Percentiles rank a stretch among this genome's conserved stretches.
Evolutionary conservation across 2,329 filamentous ascomycete genomes (phyloP).

Genomic region (Neopestalotiopsis rosae): DNA sequence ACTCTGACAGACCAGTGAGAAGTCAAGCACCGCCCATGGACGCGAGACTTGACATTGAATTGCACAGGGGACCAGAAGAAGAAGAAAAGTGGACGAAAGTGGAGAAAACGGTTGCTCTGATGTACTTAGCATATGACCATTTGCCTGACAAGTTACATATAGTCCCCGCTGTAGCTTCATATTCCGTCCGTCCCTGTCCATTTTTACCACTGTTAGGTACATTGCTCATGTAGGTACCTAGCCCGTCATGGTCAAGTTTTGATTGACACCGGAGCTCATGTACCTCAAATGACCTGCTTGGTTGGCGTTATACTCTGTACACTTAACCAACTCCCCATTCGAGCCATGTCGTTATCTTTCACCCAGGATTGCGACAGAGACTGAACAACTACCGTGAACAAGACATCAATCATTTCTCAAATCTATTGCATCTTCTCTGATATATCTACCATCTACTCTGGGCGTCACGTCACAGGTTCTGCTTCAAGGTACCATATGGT

Average conservation of each 20-base stretch:
- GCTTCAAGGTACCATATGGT: background rate
- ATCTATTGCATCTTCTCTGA: too few species aligned
- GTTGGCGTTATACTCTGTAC: background rate
- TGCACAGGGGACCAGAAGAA: background rate
- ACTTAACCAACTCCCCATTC: background rate
- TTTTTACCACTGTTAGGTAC: background rate
- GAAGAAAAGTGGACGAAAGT: background rate
- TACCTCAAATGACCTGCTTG: conserved; percentile 1
- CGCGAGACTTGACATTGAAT: background rate
- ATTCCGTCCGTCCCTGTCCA: too few species aligned
- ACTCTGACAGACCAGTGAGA: background rate
- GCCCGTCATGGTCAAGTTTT: background rate
- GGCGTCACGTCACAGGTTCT: background rate
- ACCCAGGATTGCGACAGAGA: background rate
- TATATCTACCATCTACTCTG: too few species aligned
- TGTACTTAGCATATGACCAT: background rate
- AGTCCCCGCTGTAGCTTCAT: too few species aligned
- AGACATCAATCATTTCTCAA: too few species aligned
- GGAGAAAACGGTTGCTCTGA: background rate
- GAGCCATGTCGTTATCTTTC: background rate
- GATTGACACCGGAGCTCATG: background rate
- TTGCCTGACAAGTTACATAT: background rate
- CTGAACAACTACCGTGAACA: background rate
- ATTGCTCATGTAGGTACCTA: background rate
- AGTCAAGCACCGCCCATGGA: background rate